phyloP scores from a whole-genome alignment of 371 early-diverging fungal genomes.

The Rhizopus stolonifer region DNA sequence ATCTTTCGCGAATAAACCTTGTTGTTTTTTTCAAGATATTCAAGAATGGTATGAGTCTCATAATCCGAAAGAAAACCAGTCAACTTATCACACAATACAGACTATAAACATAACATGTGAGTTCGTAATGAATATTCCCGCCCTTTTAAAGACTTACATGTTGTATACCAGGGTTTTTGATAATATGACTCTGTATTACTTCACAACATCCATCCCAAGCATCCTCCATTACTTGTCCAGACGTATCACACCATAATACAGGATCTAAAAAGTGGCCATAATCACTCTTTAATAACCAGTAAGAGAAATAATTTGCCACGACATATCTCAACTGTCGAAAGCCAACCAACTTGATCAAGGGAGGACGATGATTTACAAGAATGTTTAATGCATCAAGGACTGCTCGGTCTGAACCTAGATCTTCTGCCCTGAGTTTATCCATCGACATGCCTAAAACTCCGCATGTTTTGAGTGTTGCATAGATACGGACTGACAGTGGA shows the following conservation, averaged over 20 bases:
- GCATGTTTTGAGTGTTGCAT: not conserved
- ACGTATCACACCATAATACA: conserved; percentile 19
- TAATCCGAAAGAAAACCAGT: conserved; percentile 10
- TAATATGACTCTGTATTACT: conserved; percentile 13
- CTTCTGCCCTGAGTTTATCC: not conserved
- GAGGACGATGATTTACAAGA: not conserved
- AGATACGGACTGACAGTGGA: not conserved
- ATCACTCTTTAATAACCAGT: conserved; percentile 3
- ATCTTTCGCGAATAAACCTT: not conserved
- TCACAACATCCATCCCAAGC: conserved; percentile 16
- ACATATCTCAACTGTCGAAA: conserved; percentile 19
- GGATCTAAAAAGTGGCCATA: not conserved
- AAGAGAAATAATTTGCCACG: not conserved
- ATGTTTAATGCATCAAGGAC: not conserved
- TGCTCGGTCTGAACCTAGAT: not conserved
- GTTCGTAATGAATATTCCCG: too few species aligned
- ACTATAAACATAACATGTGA: not conserved
- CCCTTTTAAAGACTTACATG: conserved; percentile 10
- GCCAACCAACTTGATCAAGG: conserved; percentile 9
- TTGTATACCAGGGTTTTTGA: conserved; percentile 16
- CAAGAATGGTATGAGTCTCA: conserved; percentile 14
- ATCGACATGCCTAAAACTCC: not conserved
- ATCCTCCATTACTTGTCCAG: conserved; percentile 7
- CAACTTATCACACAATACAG: conserved; percentile 1
- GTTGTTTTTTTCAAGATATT: conserved; percentile 4